Evolutionary conservation across 2,329 filamentous ascomycete genomes (phyloP).

Genomic region (Pseudocercospora macadamiae): DNA sequence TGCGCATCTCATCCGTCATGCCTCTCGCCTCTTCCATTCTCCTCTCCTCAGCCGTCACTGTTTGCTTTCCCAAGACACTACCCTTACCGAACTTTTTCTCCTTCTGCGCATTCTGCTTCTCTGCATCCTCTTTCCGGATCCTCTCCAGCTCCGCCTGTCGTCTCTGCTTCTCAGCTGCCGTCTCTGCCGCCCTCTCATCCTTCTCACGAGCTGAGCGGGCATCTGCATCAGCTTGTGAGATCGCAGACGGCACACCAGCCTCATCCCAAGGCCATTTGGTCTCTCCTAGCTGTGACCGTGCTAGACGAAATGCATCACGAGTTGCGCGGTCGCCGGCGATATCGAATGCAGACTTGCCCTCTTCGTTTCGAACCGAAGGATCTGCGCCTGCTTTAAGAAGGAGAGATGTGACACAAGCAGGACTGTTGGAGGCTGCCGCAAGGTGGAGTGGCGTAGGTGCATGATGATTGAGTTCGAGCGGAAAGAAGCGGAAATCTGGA

Average conservation of each 20-base stretch:
- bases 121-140: constrained; percentile 67
- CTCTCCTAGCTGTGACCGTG: constrained; percentile 80
- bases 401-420: constrained; percentile 75
- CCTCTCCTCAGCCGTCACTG: constrained; percentile 77
- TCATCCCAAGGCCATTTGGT: constrained; percentile 75
- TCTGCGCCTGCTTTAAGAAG: constrained; percentile 75
- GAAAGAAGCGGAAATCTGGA: constrained; percentile 75
- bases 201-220: constrained; percentile 70
- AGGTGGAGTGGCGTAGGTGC: constrained; percentile 84
- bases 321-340: constrained; percentile 83
- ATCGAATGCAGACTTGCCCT: constrained; percentile 85
- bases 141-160: constrained; percentile 75
- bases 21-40: constrained; percentile 83
- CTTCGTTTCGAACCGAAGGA: constrained; percentile 69
- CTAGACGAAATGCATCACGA: constrained; percentile 87
- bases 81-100: constrained; percentile 56
- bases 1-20: constrained; percentile 83
- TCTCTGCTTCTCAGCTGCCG: constrained; percentile 62
- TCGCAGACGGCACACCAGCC: constrained; percentile 70
- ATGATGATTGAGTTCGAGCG: constrained; percentile 72
- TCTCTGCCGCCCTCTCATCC: constrained; percentile 67
- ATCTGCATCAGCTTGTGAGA: constrained; percentile 73
- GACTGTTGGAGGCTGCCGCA: constrained; percentile 77
- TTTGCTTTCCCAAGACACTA: constrained; percentile 54
- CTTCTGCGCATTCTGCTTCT: constrained; percentile 53